Conservation (phyloP, 441 rosid genomes). For the Metrosideros polymorpha region DNA sequence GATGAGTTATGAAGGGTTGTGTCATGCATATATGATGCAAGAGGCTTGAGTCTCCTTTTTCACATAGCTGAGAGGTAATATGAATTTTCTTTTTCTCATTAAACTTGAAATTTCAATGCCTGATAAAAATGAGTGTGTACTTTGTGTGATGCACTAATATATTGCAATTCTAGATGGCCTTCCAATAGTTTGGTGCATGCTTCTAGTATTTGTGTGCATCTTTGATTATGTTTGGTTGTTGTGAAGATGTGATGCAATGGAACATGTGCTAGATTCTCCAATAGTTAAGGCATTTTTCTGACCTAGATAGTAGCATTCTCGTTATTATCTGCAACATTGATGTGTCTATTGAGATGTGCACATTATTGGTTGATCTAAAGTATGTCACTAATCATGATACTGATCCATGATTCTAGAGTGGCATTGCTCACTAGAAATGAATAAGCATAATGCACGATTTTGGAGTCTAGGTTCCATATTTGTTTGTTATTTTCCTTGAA, state of each 20-base stretch:
- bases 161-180: neutral
- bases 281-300: neutral
- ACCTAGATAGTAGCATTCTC: neutral
- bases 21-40: neutral
- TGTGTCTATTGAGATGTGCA: neutral
- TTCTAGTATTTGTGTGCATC: neutral
- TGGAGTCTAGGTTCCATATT: neutral
- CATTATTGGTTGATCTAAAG: neutral
- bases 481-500: neutral
- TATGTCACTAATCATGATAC: too few relatives aligned
- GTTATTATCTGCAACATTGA: accelerated
- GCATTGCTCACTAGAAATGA: neutral
- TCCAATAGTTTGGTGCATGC: neutral
- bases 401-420: too few relatives aligned
- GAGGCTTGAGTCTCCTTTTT: neutral
- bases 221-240: neutral
- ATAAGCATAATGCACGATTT: neutral
- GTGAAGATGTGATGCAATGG: neutral
- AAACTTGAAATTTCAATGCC: neutral
- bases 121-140: neutral
- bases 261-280: neutral
- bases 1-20: neutral
- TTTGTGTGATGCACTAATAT: neutral
- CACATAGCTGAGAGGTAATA: neutral
- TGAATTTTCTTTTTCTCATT: neutral